phyloP scores from a whole-genome alignment of 2,329 filamentous ascomycete species.

The Penicillium aurantiogriseum region DNA sequence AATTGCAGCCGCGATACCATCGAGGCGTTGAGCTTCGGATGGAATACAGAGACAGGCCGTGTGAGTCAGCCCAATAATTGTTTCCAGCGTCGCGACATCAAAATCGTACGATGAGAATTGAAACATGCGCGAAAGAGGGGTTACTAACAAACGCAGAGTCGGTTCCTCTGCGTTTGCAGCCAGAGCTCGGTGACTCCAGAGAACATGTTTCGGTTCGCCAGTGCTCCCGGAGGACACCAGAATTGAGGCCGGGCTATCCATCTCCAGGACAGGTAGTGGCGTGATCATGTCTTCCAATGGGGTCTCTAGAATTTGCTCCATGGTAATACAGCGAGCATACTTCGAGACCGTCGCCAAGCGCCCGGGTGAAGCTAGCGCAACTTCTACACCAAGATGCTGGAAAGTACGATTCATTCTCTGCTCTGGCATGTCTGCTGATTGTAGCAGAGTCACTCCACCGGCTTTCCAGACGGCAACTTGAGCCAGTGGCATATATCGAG shows the following conservation, averaged over 20 bases:
- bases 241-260: background rate
- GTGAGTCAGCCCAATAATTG: background rate
- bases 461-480: background rate
- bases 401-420: background rate
- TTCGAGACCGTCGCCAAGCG: background rate
- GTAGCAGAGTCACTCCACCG: background rate
- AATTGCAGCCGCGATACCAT: background rate
- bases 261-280: background rate
- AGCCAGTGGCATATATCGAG: background rate
- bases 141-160: background rate
- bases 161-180: background rate
- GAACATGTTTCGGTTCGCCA: background rate
- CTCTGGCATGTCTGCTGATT: background rate
- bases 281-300: background rate
- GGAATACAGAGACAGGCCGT: background rate
- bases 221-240: background rate
- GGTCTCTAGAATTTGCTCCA: background rate
- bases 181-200: background rate
- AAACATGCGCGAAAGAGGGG: background rate
- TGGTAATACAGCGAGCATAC: background rate
- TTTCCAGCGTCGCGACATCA: background rate
- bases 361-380: background rate
- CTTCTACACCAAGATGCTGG: background rate
- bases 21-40: background rate
- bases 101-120: constrained; percentile 1